phyloP scores from a whole-genome alignment of 106 monocot genomes.

The Phalaenopsis equestris region DNA sequence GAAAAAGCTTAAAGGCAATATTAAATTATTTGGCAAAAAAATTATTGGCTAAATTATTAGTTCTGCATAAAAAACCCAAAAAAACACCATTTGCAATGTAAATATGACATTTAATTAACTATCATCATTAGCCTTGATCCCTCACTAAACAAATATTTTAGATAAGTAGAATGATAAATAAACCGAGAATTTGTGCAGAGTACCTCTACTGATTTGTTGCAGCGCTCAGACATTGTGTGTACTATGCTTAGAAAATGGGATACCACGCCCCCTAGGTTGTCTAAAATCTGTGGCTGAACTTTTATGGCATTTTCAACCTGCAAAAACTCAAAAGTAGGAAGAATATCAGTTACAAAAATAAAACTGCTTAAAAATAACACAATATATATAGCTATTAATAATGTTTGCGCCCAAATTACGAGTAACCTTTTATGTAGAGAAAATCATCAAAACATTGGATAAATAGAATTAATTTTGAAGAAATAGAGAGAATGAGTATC shows the following conservation, averaged over 20 bases:
- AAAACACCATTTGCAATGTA: neutral
- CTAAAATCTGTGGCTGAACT: slow-evolving; percentile 50
- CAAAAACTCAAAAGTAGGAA: slow-evolving; percentile 3
- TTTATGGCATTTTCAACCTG: slow-evolving; percentile 77
- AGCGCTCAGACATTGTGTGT: slow-evolving; percentile 79
- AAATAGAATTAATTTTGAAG: neutral
- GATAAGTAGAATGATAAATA: neutral
- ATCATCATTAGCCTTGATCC: slow-evolving; percentile 2
- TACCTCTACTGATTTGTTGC: slow-evolving; percentile 74
- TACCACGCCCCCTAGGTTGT: slow-evolving; percentile 24
- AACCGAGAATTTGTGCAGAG: neutral
- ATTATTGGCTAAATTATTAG: neutral
- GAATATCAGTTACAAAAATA: neutral
- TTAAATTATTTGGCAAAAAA: neutral
- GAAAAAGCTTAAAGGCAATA: neutral
- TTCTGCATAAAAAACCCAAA: neutral
- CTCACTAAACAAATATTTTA: neutral
- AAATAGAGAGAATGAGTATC: neutral
- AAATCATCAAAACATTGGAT: neutral
- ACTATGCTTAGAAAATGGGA: slow-evolving; percentile 72
- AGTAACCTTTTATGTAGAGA: neutral
- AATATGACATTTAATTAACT: neutral
- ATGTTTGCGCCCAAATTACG: neutral
- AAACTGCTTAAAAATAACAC: neutral
- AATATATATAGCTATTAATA: neutral